Evolutionary conservation across 441 rosid species (phyloP), one percentile per base, ranked within the genome.

Genomic region (Jatropha podagrica): DNA sequence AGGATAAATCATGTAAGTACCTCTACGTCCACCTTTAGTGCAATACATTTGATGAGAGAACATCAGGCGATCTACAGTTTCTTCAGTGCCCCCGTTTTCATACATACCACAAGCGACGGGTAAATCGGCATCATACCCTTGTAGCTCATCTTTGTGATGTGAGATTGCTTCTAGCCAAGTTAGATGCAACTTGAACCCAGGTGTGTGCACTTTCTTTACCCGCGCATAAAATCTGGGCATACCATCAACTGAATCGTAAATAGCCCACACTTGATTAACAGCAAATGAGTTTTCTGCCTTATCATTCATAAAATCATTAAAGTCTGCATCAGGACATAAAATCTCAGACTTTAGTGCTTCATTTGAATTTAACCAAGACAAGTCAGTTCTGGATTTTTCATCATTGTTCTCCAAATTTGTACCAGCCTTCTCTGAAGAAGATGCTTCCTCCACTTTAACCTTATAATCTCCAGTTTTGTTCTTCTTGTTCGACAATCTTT

Each of bases 171-270:
- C 92, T 41, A 91, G 83, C 96, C 96, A 89, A 46, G 87, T 85
- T 65, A 91, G 82, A 74, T 66, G 65, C 71, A 91, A 74, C 82
- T 82, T 87, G 83, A 86, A 88, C 69, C 81, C 83, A 65, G 85
- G 74, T 18, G 73, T 48, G 74, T 44, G 32, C 54, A 89, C 87
- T 69, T 84, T 86, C 74, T 70, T 85, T 72, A 89, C 74, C 65
- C 68, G 80, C 27, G 89, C 96, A 78, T 91, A 91, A 81, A 78
- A 88, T 76, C 96, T 86, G 37, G 96, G 96, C 93, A 89, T 86
- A 73, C 81, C 88, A 82, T 88, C 96, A 59, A 60, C 4, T 17
- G 78, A 7, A 81, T 91, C 93, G 51, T 85, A 89, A 75, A 75
- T 48, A 58, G 96, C 92, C 96, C 93, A 91, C n/a, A 77, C 56